These are phyloP conservation scores for Clathrus columnatus DNA, from an alignment of 768 basidiomycete species.

Conservation along the genomic window DNA sequence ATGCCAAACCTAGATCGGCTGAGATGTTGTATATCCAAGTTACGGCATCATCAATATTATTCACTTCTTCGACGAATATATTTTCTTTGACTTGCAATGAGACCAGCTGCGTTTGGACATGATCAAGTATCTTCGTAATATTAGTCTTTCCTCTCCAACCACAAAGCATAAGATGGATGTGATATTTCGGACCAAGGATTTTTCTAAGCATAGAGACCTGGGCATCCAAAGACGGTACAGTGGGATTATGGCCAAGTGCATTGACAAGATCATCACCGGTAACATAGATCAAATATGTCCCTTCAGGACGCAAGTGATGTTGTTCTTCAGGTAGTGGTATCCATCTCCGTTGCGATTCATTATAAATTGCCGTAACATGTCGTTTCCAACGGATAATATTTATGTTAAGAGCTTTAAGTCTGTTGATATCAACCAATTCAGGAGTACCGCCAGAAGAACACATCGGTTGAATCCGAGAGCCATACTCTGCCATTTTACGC, in stretches of 20 bases:
- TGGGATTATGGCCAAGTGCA: background rate
- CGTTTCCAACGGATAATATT: slow-evolving; percentile 14
- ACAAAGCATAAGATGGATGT: slow-evolving; percentile 11
- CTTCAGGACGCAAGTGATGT: slow-evolving; percentile 11
- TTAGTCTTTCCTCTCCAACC: slow-evolving; percentile 1
- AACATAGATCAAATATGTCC: slow-evolving; percentile 11
- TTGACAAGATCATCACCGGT: background rate
- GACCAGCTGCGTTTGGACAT: slow-evolving; percentile 6
- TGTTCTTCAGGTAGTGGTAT: slow-evolving; percentile 6
- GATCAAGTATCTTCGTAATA: background rate
- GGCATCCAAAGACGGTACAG: background rate
- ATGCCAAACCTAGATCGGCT: slow-evolving; percentile 12
- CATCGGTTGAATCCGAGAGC: background rate
- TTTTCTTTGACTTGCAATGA: slow-evolving; percentile 11
- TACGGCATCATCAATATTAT: slow-evolving; percentile 8
- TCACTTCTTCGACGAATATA: slow-evolving; percentile 5
- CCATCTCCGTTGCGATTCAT: slow-evolving; percentile 11
- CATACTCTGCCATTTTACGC: slow-evolving; percentile 2
- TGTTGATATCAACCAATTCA: background rate
- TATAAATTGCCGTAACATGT: slow-evolving; percentile 10
- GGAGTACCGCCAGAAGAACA: background rate
- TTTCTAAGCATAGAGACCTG: slow-evolving; percentile 6
- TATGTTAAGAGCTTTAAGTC: background rate
- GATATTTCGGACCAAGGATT: slow-evolving; percentile 9
- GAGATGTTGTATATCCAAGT: slow-evolving; percentile 16